A percentile compares a stretch with the other conserved stretches of the same genome.
Conservation (phyloP, 2,329 filamentous ascomycete genomes). For the Aureobasidium subglaciale region DNA sequence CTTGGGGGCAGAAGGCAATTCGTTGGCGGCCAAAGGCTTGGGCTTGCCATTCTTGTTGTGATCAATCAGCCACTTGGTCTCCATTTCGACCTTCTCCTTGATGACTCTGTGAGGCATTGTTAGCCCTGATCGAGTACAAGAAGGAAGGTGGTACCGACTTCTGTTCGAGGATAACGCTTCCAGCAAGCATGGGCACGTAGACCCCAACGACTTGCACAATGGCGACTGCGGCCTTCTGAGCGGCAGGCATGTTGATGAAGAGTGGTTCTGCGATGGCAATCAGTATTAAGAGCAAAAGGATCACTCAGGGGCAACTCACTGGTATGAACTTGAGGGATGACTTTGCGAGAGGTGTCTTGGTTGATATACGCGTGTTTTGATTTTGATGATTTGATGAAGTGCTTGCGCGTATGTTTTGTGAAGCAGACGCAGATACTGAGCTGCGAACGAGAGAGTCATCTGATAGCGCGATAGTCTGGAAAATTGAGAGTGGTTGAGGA, state of each 20-base stretch:
- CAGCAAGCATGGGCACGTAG: neutral
- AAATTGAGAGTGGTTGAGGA: too few relatives aligned
- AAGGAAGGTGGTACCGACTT: neutral
- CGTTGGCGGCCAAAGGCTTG: neutral
- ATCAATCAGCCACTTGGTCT: neutral
- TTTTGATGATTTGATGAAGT: too few relatives aligned
- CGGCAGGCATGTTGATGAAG: neutral
- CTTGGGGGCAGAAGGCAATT: neutral
- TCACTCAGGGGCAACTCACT: too few relatives aligned
- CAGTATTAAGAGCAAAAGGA: neutral
- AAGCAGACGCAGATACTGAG: too few relatives aligned
- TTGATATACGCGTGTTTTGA: too few relatives aligned
- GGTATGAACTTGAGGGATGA: too few relatives aligned
- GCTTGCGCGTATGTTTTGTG: too few relatives aligned
- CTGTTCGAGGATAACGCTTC: neutral
- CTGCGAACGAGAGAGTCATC: too few relatives aligned
- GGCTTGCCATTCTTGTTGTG: neutral
- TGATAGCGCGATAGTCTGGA: too few relatives aligned
- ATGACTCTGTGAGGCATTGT: neutral
- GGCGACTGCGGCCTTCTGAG: neutral
- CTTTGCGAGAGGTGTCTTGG: too few relatives aligned
- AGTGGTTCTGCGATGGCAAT: neutral
- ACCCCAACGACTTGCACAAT: neutral
- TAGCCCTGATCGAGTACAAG: neutral
- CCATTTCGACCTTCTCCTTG: neutral